Evolutionary conservation across 75 land plant species (phyloP), one percentile per base, ranked within the genome.

Genomic region (Larix kaempferi): DNA sequence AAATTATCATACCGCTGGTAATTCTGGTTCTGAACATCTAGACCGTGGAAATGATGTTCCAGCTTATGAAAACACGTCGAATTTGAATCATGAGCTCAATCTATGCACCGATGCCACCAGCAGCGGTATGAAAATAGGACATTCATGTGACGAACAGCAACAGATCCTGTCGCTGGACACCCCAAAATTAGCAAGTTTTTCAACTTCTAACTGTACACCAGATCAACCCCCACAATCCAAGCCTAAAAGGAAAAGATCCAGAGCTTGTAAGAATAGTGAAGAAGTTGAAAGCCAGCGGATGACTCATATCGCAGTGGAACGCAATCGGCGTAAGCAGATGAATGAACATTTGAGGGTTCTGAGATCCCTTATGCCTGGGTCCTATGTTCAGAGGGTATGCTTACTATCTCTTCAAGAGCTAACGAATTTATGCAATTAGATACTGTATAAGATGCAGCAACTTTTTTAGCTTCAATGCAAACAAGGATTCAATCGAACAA

Each of bases 291-390:
- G 89, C 76, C 90, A 88, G 57, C 23, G 91, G 17, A 93, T 92
- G 90, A 89, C 96, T 25, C 98, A 95, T 57, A 93, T 95, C 41
- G 91, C 96, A 1, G 98, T 95, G 22, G 98, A 95, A 64, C 74
- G 98, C 12, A 95, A 91, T 67, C 71, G 98, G 27, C 81, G 98
- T 69, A 91, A 89, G 84, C 98, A 95, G 80, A 95, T 95, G 98
- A 95, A 95, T 74, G 98, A 95, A 72, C 93, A 93, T 74, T 87
- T 95, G 37, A 71, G 88, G 14, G 91, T 91, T n/a, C 78, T 95
- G 65, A 83, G 96, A 44, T 84, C 95, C 17, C 93, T 95, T 84
- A 95, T 93, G 98, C 98, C 98, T 11, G 80, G 92, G 25, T 91
- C 98, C 2, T 95, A 93, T 78, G 93, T 93, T 22, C 98, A 91